These are phyloP conservation scores for Blastobotrys peoriensis DNA, from an alignment of 805 yeast genomes.

Conservation along the genomic window DNA sequence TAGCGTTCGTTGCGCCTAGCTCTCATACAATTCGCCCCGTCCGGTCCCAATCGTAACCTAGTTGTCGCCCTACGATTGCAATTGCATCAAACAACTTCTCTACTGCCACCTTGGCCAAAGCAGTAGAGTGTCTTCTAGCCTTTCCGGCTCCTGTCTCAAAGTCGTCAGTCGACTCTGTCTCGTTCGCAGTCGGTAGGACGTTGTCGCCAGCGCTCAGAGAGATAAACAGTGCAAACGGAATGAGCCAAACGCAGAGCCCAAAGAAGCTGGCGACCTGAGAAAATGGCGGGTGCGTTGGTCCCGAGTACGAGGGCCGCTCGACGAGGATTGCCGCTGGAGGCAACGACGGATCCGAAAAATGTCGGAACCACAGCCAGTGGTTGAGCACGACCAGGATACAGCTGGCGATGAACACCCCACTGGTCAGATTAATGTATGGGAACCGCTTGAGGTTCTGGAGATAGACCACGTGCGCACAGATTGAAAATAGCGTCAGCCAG, in stretches of 20 bases:
- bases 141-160: constrained; percentile 29
- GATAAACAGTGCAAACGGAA: constrained; percentile 89
- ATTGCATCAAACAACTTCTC: constrained; percentile 44
- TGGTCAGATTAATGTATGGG: constrained; percentile 73
- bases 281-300: constrained; percentile 69
- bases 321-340: constrained; percentile 44
- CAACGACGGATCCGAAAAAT: constrained; percentile 62
- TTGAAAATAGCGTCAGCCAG: constrained; percentile 56
- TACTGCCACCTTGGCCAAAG: constrained; percentile 63
- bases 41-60: constrained; percentile 62
- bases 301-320: constrained; percentile 52
- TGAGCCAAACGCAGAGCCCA: constrained; percentile 88
- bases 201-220: constrained; percentile 89
- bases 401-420: constrained; percentile 63
- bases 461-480: constrained; percentile 67
- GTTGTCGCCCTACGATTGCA: constrained; percentile 42
- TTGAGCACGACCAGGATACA: constrained; percentile 69
- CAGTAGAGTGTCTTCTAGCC: constrained; percentile 43
- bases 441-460: constrained; percentile 70
- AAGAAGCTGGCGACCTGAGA: constrained; percentile 92
- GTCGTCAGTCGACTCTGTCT: constrained; percentile 9
- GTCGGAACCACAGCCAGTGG: constrained; percentile 85
- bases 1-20: too few relatives aligned
- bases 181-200: constrained; percentile 53
- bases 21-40: constrained; percentile 44